Percentiles rank a stretch among this genome's conserved stretches.
phyloP scores from a whole-genome alignment of 305 asterid genomes.

The Fraxinus greggii region DNA sequence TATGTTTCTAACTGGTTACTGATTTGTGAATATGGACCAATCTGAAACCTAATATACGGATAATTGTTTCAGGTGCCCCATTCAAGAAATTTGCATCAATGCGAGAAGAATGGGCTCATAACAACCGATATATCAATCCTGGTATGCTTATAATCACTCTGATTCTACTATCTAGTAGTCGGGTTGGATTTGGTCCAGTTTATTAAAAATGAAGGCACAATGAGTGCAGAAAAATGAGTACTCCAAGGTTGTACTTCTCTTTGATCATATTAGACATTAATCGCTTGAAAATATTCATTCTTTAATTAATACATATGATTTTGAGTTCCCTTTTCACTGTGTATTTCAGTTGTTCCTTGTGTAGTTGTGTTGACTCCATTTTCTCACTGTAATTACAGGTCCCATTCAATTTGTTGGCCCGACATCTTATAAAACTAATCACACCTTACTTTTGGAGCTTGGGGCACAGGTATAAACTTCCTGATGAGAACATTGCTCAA shows the following conservation, averaged over 20 bases:
- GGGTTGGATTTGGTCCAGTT: not conserved
- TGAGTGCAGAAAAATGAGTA: not conserved
- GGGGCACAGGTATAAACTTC: conserved; percentile 50
- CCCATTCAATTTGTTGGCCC: conserved; percentile 94
- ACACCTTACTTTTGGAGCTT: conserved; percentile 85
- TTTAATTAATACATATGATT: not conserved
- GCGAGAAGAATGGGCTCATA: conserved; percentile 89
- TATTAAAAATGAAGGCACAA: not conserved
- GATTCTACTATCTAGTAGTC: not conserved
- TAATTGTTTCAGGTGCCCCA: conserved; percentile 70
- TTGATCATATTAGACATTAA: not conserved
- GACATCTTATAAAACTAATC: conserved; percentile 54
- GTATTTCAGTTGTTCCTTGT: not conserved
- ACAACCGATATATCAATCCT: conserved; percentile 79
- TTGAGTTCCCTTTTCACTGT: not conserved
- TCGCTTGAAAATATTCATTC: not conserved
- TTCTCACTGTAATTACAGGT: conserved; percentile 41
- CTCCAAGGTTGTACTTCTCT: not conserved
- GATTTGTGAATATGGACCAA: not conserved
- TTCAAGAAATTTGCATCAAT: conserved; percentile 77
- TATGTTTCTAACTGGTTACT: not conserved
- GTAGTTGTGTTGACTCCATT: not conserved
- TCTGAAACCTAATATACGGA: not conserved
- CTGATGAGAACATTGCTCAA: conserved; percentile 12
- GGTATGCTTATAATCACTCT: conserved; percentile 39